Base-by-base conservation (phyloP, 331 rosid species). In the Pyracantha coccinea region DNA sequence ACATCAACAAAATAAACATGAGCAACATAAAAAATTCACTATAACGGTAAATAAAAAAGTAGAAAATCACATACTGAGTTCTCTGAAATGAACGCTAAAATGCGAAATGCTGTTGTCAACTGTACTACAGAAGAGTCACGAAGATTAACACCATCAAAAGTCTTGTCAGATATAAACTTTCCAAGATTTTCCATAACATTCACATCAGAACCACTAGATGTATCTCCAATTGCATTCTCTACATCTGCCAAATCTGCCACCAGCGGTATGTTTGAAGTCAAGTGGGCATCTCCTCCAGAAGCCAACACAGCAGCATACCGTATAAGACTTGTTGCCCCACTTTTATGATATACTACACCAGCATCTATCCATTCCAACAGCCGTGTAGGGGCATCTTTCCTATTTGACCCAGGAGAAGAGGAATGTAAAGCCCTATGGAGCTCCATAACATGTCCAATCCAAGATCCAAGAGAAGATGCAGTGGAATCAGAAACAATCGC, bases 341-440 rank as follows among this genome's bases (percentile, higher is more conserved):
- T 91, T 85, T 90, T 95, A 79, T 95, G 89, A 83, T 89, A 95
- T 64, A 95, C 88, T 32, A 95, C 92, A 25, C 96, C 96, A 83
- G 97, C 97, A 83, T 95, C 99, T 75, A 92, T 92, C 99, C 97
- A 92, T 84, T 95, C 99, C 90, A 95, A 85, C 84, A 95, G 80
- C 47, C 99, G 84, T 52, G 97, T 80, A 45, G 99, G 99, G 80
- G 97, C 97, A 89, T 95, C 99, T 80, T 95, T 95, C 84, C 91
- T 86, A 80, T 87, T 92, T 69, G 99, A 90, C 72, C 99, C 99
- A 4, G 97, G 88, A 75, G 99, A 88, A 44, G 99, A 92, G 84
- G 90, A 86, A 88, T 90, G 88, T 75, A 95, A 86, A 68, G 97
- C 92, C 79, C 89, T 90, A 63, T 92, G 92, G 78, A 95, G 95